Conservation (phyloP, 1,139 yeast genomes). For the Protomyces macrosporus region DNA sequence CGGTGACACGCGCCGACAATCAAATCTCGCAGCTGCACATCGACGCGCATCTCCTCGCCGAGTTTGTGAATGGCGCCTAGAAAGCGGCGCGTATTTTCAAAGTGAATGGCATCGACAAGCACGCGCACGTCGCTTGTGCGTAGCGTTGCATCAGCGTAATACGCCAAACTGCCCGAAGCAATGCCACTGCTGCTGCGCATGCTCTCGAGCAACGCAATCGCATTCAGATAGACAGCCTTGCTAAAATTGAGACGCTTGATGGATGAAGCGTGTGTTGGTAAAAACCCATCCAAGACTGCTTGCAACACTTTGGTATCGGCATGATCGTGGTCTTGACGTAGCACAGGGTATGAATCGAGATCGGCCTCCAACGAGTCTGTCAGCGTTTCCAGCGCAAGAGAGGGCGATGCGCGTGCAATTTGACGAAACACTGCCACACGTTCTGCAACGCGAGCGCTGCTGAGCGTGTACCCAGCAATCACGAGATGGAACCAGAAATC, state of each 20-base stretch:
- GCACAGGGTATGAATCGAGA: conserved; percentile 81
- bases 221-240: conserved; percentile 81
- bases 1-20: conserved; percentile 74
- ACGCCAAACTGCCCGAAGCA: conserved; percentile 66
- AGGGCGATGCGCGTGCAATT: conserved; percentile 85
- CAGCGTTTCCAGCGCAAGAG: conserved; percentile 80
- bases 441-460: conserved; percentile 52
- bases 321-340: conserved; percentile 80
- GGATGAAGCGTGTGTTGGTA: conserved; percentile 33
- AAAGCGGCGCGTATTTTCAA: conserved; percentile 56
- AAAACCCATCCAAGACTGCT: conserved; percentile 9
- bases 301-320: conserved; percentile 60
- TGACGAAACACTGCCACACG: conserved; percentile 51
- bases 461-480: conserved; percentile 75
- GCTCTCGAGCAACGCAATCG: conserved; percentile 71
- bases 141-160: conserved; percentile 82
- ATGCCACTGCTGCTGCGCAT: conserved; percentile 75
- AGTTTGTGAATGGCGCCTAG: conserved; percentile 35
- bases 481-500: conserved; percentile 93
- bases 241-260: conserved; percentile 61
- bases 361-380: conserved; percentile 88
- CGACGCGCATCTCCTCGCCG: conserved; percentile 42
- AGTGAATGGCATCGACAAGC: conserved; percentile 61
- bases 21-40: conserved; percentile 61
- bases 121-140: conserved; percentile 67